A percentile compares a stretch with the other conserved stretches of the same genome.
phyloP scores from a whole-genome alignment of 106 monocot species.

The Acorus calamus region DNA sequence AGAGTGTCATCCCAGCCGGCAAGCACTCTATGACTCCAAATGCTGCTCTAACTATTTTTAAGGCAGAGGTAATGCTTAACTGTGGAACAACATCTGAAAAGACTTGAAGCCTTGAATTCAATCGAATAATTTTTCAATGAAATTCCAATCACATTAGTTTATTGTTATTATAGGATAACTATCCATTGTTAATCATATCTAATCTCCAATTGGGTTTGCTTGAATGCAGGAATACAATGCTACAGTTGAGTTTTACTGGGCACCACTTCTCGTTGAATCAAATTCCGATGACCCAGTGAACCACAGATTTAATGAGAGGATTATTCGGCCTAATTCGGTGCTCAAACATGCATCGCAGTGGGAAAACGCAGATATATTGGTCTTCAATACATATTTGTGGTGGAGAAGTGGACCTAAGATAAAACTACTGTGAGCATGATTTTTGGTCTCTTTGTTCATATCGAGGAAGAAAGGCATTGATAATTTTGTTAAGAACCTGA shows the following conservation, averaged over 20 bases:
- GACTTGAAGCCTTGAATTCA: too few relatives aligned
- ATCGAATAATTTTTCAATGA: too few relatives aligned
- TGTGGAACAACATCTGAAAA: too few relatives aligned
- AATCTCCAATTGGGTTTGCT: too few relatives aligned
- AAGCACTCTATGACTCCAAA: constrained; percentile 78
- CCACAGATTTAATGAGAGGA: constrained; percentile 60
- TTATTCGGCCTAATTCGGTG: constrained; percentile 43
- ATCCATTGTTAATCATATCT: too few relatives aligned
- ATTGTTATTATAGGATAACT: too few relatives aligned
- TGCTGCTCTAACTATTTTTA: constrained; percentile 59
- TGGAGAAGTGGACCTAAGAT: constrained; percentile 77
- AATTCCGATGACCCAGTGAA: constrained; percentile 87
- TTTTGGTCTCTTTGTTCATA: neutral
- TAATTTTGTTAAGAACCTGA: neutral
- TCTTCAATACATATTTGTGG: constrained; percentile 79
- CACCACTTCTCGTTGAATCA: constrained; percentile 73
- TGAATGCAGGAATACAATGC: constrained; percentile 62
- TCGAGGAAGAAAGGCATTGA: neutral
- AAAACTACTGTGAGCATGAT: constrained; percentile 49
- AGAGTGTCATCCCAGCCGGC: constrained; percentile 49
- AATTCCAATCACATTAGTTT: too few relatives aligned
- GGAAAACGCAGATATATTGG: constrained; percentile 62
- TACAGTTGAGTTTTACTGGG: constrained; percentile 77
- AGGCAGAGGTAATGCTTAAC: constrained; percentile 33
- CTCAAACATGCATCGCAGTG: constrained; percentile 59